These are phyloP conservation scores for Aspergillus vadensis DNA, from an alignment of 2,329 filamentous ascomycete genomes.

Conservation along the genomic window DNA sequence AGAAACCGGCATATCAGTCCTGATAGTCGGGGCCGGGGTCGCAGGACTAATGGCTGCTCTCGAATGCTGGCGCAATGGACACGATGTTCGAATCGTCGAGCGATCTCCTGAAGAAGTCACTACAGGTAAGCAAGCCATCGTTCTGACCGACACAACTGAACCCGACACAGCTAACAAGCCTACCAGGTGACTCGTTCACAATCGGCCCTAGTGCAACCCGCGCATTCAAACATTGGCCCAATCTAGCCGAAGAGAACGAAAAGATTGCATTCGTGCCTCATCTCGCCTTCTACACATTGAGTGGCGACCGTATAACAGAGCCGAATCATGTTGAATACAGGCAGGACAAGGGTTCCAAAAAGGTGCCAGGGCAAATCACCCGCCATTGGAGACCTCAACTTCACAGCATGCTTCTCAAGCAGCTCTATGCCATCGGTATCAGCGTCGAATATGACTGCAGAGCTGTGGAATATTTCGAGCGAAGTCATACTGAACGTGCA, in stretches of 20 bases:
- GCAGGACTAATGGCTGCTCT: constrained; percentile 29
- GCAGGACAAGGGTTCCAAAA: background rate
- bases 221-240: constrained; percentile 17
- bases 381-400: constrained; percentile 15
- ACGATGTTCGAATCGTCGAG: constrained; percentile 30
- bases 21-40: constrained; percentile 32
- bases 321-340: constrained; percentile 12
- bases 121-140: background rate
- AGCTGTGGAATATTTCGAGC: constrained; percentile 32
- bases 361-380: background rate
- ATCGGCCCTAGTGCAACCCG: constrained; percentile 17
- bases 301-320: constrained; percentile 11
- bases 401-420: constrained; percentile 23
- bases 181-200: constrained; percentile 11
- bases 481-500: background rate
- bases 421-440: constrained; percentile 30
- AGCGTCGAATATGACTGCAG: constrained; percentile 32
- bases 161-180: background rate
- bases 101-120: constrained; percentile 9
- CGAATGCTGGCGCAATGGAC: constrained; percentile 34
- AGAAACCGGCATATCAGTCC: constrained; percentile 21
- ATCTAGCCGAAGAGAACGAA: constrained; percentile 15
- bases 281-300: constrained; percentile 15
- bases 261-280: constrained; percentile 8
- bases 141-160: too few species aligned